Base-by-base conservation (phyloP, 495 filamentous ascomycete species). In the Penicillium riverlandense region DNA sequence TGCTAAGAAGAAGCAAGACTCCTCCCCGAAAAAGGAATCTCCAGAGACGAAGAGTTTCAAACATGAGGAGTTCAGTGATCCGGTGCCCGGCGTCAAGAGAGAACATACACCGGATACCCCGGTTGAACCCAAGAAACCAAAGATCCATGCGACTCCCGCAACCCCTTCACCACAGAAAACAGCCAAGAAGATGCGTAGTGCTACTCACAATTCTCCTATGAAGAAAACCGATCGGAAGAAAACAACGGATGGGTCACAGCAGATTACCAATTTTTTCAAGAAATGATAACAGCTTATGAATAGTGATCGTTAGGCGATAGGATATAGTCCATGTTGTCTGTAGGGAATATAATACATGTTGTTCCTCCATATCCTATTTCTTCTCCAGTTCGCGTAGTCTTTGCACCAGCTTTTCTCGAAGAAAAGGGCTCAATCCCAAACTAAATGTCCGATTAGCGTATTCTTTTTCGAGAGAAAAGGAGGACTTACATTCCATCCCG, bases 201-300 rank as follows among this genome's bases (percentile, higher is more conserved):
- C 69, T 3, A 70, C 61, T 4, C 66, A 59, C 15, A 69, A 74
- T 48, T 69, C 69, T 9, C 63, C 72, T 8, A 63, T 64, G 40
- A 83, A 78, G 53, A 60, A 59, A 37, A 13, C 62, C 6, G 67
- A 47, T 36, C 66, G 53, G 34, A 66, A 68, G 44, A 72, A 85
- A 51, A 40, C 60, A n/a, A 59, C 63, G 3, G 73, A 75, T 38
- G 82, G 84, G 8, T 86, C 77, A 40, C 83, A 85, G 61, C 84
- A 81, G 65, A 95, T 95, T 45, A 95, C 89, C 0, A 88, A 75
- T 41, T 95, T 94, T 59, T 92, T 94, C 65, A 77, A 69, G 11
- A 87, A 83, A 51, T 75, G 57, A 67, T 6, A 14, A 22, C 22
- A 3, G 22, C 22, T 22, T 22, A 22, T 22, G 22, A 6, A 22